These are phyloP conservation scores for Boletales sp. DNA, from an alignment of 768 basidiomycete species.

Conservation along the genomic window DNA sequence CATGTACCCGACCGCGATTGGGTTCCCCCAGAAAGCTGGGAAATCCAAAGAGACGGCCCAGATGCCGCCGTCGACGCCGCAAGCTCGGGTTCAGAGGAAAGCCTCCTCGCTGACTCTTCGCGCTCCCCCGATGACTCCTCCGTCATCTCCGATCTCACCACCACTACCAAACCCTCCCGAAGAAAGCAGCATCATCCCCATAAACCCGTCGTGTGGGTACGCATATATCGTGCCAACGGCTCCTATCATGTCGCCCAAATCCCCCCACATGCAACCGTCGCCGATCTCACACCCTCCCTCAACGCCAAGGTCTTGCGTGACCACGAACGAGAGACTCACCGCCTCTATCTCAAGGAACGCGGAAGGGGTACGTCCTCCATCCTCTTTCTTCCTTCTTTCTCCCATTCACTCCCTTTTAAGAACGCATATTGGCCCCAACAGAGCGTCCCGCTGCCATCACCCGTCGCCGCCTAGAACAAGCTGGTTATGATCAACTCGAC, in stretches of 20 bases:
- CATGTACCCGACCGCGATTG: slow-evolving; percentile 40
- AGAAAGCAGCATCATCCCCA: slow-evolving; percentile 23
- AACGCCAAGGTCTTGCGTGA: slow-evolving; percentile 52
- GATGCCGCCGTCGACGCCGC: slow-evolving; percentile 34
- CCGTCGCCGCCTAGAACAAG: slow-evolving; percentile 77
- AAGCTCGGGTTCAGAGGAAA: slow-evolving; percentile 40
- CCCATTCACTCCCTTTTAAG: slow-evolving; percentile 36
- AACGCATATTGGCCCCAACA: slow-evolving; percentile 75
- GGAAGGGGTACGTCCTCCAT: slow-evolving; percentile 55
- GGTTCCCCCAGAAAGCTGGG: slow-evolving; percentile 79
- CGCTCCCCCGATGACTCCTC: slow-evolving; percentile 14
- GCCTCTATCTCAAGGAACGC: slow-evolving; percentile 70
- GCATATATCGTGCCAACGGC: slow-evolving; percentile 74
- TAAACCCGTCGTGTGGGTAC: slow-evolving; percentile 48
- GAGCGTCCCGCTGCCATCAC: slow-evolving; percentile 88
- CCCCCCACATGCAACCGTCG: slow-evolving; percentile 61
- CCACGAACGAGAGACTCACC: slow-evolving; percentile 56
- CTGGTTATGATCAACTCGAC: slow-evolving; percentile 83
- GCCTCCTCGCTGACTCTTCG: slow-evolving; percentile 15
- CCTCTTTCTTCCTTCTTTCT: neutral
- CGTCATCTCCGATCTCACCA: slow-evolving; percentile 5
- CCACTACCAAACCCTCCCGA: slow-evolving; percentile 22
- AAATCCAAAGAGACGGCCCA: slow-evolving; percentile 49
- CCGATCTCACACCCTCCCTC: slow-evolving; percentile 58
- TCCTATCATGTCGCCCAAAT: slow-evolving; percentile 70